Conservation (phyloP, 106 monocot genomes). For the Dendrobium officinale region DNA sequence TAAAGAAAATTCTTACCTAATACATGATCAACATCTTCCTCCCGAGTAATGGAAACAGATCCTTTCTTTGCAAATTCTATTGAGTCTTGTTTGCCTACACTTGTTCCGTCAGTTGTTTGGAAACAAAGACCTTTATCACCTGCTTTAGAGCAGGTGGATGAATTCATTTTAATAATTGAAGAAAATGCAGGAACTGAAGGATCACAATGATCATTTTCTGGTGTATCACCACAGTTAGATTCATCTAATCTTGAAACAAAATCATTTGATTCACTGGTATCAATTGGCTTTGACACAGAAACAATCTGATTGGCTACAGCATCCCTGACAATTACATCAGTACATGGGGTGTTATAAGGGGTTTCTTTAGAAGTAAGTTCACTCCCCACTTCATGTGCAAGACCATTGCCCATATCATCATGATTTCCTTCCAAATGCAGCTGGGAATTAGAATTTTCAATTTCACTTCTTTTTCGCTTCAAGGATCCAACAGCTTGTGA, state of each 20-base stretch:
- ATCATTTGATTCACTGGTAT: constrained; percentile 8
- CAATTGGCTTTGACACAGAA: neutral
- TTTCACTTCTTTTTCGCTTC: constrained; percentile 60
- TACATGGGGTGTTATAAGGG: constrained; percentile 7
- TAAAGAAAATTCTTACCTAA: constrained; percentile 18
- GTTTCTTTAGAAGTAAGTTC: constrained; percentile 1
- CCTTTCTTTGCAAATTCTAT: neutral
- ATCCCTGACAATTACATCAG: constrained; percentile 3
- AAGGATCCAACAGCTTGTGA: constrained; percentile 23
- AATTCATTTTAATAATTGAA: neutral
- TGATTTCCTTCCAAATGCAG: neutral
- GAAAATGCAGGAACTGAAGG: constrained; percentile 21
- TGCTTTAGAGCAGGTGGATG: neutral
- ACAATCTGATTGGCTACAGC: constrained; percentile 5
- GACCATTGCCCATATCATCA: neutral
- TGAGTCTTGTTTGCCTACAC: constrained; percentile 1
- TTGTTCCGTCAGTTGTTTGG: constrained; percentile 1
- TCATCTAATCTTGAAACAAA: neutral
- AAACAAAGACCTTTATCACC: constrained; percentile 4
- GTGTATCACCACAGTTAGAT: neutral
- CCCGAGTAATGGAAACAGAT: neutral
- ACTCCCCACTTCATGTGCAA: neutral
- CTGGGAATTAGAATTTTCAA: constrained; percentile 18
- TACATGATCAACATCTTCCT: constrained; percentile 1
- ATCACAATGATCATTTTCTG: constrained; percentile 7